These are phyloP conservation scores for Lophium mytilinum DNA, from an alignment of 495 filamentous ascomycete species.

Conservation along the genomic window DNA sequence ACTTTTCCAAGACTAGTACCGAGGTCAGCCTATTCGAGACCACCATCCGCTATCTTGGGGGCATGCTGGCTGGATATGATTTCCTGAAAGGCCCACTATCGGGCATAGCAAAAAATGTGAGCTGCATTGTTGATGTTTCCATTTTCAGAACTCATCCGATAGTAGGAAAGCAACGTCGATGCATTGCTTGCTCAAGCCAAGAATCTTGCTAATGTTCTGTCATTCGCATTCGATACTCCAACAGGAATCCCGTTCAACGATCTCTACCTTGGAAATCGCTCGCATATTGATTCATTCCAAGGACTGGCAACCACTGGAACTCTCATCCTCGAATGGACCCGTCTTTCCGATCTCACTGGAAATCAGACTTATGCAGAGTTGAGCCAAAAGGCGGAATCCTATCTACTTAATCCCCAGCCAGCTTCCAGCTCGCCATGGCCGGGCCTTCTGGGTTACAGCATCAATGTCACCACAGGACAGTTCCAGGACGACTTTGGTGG, in stretches of 20 bases:
- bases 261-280: slow-evolving; percentile 45
- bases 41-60: slow-evolving; percentile 79
- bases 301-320: slow-evolving; percentile 32
- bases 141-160: slow-evolving; percentile 25
- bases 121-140: neutral
- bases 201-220: slow-evolving; percentile 62
- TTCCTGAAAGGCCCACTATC: slow-evolving; percentile 63
- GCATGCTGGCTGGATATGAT: slow-evolving; percentile 75
- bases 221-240: slow-evolving; percentile 68
- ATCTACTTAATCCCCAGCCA: slow-evolving; percentile 61
- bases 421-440: slow-evolving; percentile 61
- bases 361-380: slow-evolving; percentile 57
- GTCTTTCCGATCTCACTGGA: slow-evolving; percentile 67
- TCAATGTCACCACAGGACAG: slow-evolving; percentile 54
- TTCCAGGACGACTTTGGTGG: slow-evolving; percentile 62
- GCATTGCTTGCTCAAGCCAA: slow-evolving; percentile 57
- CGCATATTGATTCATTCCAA: slow-evolving; percentile 15
- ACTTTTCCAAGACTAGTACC: slow-evolving; percentile 54
- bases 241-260: slow-evolving; percentile 71
- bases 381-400: slow-evolving; percentile 60
- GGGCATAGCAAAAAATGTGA: slow-evolving; percentile 35
- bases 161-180: slow-evolving; percentile 38
- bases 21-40: slow-evolving; percentile 79
- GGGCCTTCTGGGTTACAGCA: slow-evolving; percentile 62
- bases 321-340: slow-evolving; percentile 74